Evolutionary conservation across 2,329 filamentous ascomycete species (phyloP), one percentile per base, ranked within the genome.

Genomic region (Xylogone sp.): DNA sequence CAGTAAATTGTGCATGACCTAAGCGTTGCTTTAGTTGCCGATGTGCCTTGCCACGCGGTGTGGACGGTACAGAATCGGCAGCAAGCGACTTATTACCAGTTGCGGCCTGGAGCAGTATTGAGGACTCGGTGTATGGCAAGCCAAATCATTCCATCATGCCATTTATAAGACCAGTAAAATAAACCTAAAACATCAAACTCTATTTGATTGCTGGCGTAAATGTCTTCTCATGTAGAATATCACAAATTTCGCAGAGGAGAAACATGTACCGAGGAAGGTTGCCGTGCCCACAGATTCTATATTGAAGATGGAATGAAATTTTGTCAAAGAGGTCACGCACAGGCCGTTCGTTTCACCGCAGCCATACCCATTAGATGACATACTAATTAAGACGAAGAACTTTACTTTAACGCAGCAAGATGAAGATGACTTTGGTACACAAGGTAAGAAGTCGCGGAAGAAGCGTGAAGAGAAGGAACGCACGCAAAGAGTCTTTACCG

Each of bases 351-450:
- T 55, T 18, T 46, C 53, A 20, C 49, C 16, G 12, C 19, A 20
- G 6, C 43, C 18, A 46, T 7, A 39, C 5, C 21, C 19, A 13
- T 49, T 51, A 39, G 39, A 51, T 54, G 53, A 55, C 46, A 24
- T 46, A 56, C 52, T 58, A 62, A 66, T 21, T 54, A 48, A 55
- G 42, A 46, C 43, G 49, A 62, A 39, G 61, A 58, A 59, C 42
- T 64, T 66, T 54, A 64, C 63, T 34, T 71, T 75, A 71, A 69
- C 75, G 9, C 71, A 75, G 63, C 71, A 75, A 62, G 86, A 90
- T 56, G 83, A 86, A 53, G 87, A 90, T 58, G 83, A 85, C 59
- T 88, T 84, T 58, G 83, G 83, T 53, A 76, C 76, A 42, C 71
- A 79, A 60, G 82, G 88, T 52, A 72, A 69, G 19, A 74, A 76